Evolutionary conservation across 768 basidiomycete species (phyloP).

Genomic region (Calocybe gangraenosa): DNA sequence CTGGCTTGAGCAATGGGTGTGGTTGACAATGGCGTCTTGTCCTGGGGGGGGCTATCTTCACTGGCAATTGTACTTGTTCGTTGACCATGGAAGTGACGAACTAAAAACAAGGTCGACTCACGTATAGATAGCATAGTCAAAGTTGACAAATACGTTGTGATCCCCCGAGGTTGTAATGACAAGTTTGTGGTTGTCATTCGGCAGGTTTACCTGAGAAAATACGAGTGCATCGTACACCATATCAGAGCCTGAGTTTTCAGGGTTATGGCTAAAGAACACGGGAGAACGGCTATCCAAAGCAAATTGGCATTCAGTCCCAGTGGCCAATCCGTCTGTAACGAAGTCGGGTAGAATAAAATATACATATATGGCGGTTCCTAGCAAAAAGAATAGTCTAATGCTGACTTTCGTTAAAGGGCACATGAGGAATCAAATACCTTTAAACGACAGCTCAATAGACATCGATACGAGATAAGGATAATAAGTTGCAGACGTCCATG

Average conservation of each 20-base stretch:
- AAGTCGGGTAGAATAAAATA: background rate
- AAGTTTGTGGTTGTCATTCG: slow-evolving; percentile 20
- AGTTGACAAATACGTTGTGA: slow-evolving; percentile 26
- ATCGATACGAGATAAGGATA: slow-evolving; percentile 5
- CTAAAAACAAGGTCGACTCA: slow-evolving; percentile 19
- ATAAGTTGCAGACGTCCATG: slow-evolving; percentile 22
- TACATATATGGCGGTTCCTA: background rate
- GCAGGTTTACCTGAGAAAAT: background rate
- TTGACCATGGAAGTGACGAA: background rate
- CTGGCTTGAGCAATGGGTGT: too few relatives aligned
- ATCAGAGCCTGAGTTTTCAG: background rate
- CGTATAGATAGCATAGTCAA: slow-evolving; percentile 36
- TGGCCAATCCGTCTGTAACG: background rate
- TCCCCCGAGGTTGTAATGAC: slow-evolving; percentile 24
- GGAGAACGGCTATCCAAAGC: background rate
- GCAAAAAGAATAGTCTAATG: too few relatives aligned
- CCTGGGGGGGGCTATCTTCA: too few relatives aligned
- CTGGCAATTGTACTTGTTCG: too few relatives aligned
- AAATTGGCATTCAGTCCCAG: background rate
- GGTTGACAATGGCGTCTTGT: too few relatives aligned
- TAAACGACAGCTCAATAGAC: slow-evolving; percentile 9
- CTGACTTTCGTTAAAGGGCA: too few relatives aligned
- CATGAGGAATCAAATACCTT: background rate
- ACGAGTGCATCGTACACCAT: background rate
- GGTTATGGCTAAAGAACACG: background rate